Conservation (phyloP, 1,284 basidiomycete genomes). For the Microbotryum intermedium region DNA sequence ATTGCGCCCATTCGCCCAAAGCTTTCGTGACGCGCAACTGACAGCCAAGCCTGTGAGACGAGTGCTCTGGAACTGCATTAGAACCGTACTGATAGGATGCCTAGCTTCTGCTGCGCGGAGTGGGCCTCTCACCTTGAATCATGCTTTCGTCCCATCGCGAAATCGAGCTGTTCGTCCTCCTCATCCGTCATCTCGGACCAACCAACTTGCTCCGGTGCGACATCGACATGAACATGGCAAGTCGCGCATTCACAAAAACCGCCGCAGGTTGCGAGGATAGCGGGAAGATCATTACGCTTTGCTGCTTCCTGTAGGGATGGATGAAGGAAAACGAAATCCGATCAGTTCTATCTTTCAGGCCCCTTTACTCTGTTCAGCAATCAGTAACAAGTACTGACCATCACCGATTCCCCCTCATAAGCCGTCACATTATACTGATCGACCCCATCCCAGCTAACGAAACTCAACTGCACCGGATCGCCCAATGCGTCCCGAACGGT, state of each 20-base stretch:
- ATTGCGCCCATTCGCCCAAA: constrained; percentile 17
- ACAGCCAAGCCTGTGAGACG: constrained; percentile 11
- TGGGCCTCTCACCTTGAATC: constrained; percentile 21
- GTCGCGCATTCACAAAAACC: constrained; percentile 37
- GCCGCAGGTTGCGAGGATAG: constrained; percentile 37
- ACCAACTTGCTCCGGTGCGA: not conserved
- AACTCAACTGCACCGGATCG: constrained; percentile 29
- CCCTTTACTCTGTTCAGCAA: not conserved
- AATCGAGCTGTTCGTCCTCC: constrained; percentile 34
- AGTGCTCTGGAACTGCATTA: not conserved
- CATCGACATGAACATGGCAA: constrained; percentile 32
- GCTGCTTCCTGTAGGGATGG: constrained; percentile 25
- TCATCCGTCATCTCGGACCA: constrained; percentile 28
- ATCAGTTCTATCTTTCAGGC: too few species aligned
- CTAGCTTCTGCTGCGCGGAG: too few species aligned
- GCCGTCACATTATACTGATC: constrained; percentile 29
- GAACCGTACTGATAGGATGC: not conserved
- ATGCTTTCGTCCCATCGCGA: constrained; percentile 28
- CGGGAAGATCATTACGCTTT: constrained; percentile 31
- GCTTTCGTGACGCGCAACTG: constrained; percentile 25
- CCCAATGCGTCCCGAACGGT: constrained; percentile 15
- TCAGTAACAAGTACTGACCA: constrained; percentile 16
- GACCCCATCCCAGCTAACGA: constrained; percentile 29
- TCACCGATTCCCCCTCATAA: constrained; percentile 35
- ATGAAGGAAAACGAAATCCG: not conserved